phyloP scores from a whole-genome alignment of 352 stramenopile species.

The Phytophthora fragariae region DNA sequence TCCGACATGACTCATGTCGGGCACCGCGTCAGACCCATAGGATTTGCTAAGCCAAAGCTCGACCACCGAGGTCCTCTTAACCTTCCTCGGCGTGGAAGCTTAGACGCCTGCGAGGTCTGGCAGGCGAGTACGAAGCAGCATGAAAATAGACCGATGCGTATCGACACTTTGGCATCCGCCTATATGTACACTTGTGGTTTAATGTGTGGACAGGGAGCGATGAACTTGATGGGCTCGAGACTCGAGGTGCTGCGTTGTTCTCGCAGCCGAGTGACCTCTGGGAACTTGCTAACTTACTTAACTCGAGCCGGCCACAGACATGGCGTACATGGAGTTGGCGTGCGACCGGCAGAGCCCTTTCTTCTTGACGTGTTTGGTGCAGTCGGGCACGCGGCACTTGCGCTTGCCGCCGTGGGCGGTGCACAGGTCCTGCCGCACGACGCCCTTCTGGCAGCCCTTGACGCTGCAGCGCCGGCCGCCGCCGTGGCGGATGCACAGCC shows the following conservation, averaged over 20 bases:
- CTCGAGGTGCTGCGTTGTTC: conserved; percentile 1
- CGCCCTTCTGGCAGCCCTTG: conserved; percentile 82
- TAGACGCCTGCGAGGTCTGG: background rate
- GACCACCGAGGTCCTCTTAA: conserved; percentile 2
- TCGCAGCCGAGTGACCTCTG: too few relatives aligned
- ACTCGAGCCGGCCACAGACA: conserved; percentile 23
- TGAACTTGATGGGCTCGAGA: conserved; percentile 13
- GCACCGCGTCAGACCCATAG: background rate
- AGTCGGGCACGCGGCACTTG: conserved; percentile 82
- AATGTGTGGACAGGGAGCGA: conserved; percentile 25
- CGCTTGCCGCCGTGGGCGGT: conserved; percentile 88
- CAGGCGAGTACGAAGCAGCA: background rate
- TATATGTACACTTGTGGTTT: conserved; percentile 31
- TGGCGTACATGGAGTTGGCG: conserved; percentile 66
- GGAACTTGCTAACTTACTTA: conserved; percentile 26
- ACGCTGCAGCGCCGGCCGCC: conserved; percentile 86
- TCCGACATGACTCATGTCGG: background rate
- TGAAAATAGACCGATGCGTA: background rate
- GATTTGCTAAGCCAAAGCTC: conserved; percentile 7
- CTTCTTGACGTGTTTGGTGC: conserved; percentile 90
- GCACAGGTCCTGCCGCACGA: conserved; percentile 88
- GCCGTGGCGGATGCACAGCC: conserved; percentile 88
- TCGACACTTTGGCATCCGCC: conserved; percentile 24
- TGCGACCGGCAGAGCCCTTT: conserved; percentile 81
- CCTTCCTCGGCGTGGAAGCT: background rate